A percentile compares a stretch with the other conserved stretches of the same genome.
These are phyloP conservation scores for Aureobasidium sp. DNA, from an alignment of 2,329 filamentous ascomycete genomes.

Conservation along the genomic window DNA sequence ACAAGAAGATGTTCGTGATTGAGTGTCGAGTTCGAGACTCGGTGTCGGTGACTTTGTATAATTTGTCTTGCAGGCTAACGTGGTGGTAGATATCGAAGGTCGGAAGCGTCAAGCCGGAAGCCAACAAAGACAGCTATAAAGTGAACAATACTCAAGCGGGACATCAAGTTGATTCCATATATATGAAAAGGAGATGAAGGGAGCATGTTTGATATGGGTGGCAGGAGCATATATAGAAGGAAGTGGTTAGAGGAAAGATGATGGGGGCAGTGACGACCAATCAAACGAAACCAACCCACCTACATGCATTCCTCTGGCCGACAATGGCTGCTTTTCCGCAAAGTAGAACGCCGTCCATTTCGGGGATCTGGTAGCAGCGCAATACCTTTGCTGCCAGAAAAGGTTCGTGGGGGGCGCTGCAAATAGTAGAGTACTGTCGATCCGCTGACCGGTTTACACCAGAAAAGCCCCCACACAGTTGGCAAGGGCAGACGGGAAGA, in stretches of 20 bases:
- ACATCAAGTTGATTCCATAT: neutral
- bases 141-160: neutral
- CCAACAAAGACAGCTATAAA: neutral
- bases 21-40: neutral
- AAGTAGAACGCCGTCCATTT: neutral
- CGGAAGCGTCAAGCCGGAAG: neutral
- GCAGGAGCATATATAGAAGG: conserved; percentile 3
- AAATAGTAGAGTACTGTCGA: conserved; percentile 5
- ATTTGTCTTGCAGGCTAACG: neutral
- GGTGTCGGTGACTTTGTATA: neutral
- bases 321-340: neutral
- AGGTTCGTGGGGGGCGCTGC: neutral
- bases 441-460: conserved; percentile 6
- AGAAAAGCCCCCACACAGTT: neutral
- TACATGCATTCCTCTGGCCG: neutral
- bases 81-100: neutral
- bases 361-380: neutral
- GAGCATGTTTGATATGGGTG: neutral
- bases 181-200: neutral
- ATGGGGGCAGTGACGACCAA: neutral
- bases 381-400: neutral
- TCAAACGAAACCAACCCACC: neutral
- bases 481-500: neutral
- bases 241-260: neutral
- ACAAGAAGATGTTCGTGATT: neutral